Evolutionary conservation across 2,329 filamentous ascomycete genomes (phyloP), one percentile per base, ranked within the genome.

Genomic region (Macroventuria anomochaeta): DNA sequence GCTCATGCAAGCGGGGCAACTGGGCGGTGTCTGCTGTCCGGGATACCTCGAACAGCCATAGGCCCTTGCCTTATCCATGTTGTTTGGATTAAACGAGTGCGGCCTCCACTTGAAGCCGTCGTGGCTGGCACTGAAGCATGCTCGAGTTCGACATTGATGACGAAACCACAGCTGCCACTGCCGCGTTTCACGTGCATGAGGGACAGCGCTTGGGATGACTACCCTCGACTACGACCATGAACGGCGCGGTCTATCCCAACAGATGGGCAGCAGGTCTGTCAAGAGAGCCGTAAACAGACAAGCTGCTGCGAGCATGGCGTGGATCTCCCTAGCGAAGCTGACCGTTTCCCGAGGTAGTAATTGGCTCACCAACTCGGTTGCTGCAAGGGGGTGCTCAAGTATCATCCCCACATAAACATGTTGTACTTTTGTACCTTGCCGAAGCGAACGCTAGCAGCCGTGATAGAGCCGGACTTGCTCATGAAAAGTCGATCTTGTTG

Each of bases 371-470:
- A 44, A 55, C 50, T 55, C 55, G 63, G 43, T 23, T 60, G 59
- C 67, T 70, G 71, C 71, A 74, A 74, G 71, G 71, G 69, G 60
- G 62, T 32, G 39, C 58, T 67, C 59, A 60, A 70, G 59, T 61
- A 63, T 61, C 68, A 68, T 72, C 67, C 70, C 70, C 71, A 62
- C 46, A 60, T 54, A 47, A 57, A 28, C 43, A 57, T 68, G 51
- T 63, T 61, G 65, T 70, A 65, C 63, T 65, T 71, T 63, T 70
- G 71, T 74, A 74, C 71, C 71, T 74, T 74, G 62, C 71, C 61
- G 71, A 73, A 74, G 70, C 71, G 71, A 74, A 72, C 56, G 58
- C 67, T 67, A 70, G 59, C 63, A 66, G 59, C 63, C 59, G 61
- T 60, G 48, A 26, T 59, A 51, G 46, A 54, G 41, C 58, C 59